Percentiles rank a stretch among this genome's conserved stretches.
phyloP scores from a whole-genome alignment of 2,329 filamentous ascomycete species.

The Pseudocercospora vitis region DNA sequence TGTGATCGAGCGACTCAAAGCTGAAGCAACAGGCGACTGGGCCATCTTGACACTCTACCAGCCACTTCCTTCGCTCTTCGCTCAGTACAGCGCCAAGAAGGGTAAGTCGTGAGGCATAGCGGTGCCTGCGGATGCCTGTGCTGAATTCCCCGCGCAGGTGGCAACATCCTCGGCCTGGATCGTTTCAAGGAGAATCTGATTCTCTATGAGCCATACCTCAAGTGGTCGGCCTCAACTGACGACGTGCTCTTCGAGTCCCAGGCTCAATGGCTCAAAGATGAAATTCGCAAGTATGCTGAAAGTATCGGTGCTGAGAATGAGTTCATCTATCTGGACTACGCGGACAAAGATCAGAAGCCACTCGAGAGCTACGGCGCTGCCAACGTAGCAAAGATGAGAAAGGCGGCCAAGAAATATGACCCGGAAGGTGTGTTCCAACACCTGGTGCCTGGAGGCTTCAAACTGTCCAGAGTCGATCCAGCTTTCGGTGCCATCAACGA shows the following conservation, averaged over 20 bases:
- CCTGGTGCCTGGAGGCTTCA: slow-evolving; percentile 26
- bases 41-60: slow-evolving; percentile 18
- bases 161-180: slow-evolving; percentile 40
- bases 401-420: slow-evolving; percentile 19
- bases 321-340: slow-evolving; percentile 25
- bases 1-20: slow-evolving; percentile 6
- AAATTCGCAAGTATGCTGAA: slow-evolving; percentile 13
- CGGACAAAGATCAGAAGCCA: slow-evolving; percentile 19
- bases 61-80: slow-evolving; percentile 34
- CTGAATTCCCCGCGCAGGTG: not conserved
- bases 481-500: not conserved
- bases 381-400: slow-evolving; percentile 22
- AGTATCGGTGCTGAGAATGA: slow-evolving; percentile 15
- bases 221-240: slow-evolving; percentile 12
- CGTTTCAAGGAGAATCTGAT: slow-evolving; percentile 35
- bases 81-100: slow-evolving; percentile 35
- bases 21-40: slow-evolving; percentile 11
- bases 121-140: not conserved
- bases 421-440: slow-evolving; percentile 20
- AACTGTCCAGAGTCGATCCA: slow-evolving; percentile 14
- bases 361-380: slow-evolving; percentile 21
- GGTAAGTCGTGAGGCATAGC: not conserved
- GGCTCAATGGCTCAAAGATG: slow-evolving; percentile 19
- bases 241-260: slow-evolving; percentile 20
- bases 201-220: slow-evolving; percentile 23